Evolutionary conservation across 345 rosid species (phyloP), one percentile per base, ranked within the genome.

Genomic region (Punica granatum): DNA sequence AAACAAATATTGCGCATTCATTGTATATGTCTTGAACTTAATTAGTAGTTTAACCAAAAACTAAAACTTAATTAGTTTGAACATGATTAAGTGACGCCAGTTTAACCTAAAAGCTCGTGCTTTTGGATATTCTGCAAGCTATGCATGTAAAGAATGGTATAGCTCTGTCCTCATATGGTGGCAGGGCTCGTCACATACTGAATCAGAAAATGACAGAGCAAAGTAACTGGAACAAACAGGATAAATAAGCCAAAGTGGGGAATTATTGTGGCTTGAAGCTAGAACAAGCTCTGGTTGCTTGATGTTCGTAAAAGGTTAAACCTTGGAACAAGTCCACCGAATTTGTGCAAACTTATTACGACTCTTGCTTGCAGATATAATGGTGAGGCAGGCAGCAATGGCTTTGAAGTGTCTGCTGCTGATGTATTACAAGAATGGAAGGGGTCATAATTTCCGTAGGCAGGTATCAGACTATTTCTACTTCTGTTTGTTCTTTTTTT

Each of bases 351-450:
- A 36, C 48, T 28, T 63, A 15, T 36, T 26, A 42, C 19, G 8
- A 26, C 48, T 26, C 32, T 48, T 42, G 30, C 62, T 78, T 75
- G 33, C 79, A 87, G 92, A 87, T 80, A 72, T 78, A 66, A 60
- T 85, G 84, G 85, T 75, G 60, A 78, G 88, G 68, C 87, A 85
- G 77, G 79, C 78, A 4, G 79, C 78, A 64, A 85, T 85, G 88
- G 80, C 76, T 2, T 65, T 80, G 62, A 85, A 87, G 78, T 87
- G 87, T 75, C 31, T 81, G 60, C 79, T 83, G 54, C 76, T 85
- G 66, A 76, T 87, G 62, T 79, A 81, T 70, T 83, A 79, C 81
- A 84, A 83, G 82, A 85, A 85, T 69, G 72, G 81, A 48, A 73
- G 74, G 66, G 83, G 86, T 54, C 81, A 64, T 32, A 81, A 76